phyloP scores from a whole-genome alignment of 75 land plant species.

The Sequoia sempervirens region DNA sequence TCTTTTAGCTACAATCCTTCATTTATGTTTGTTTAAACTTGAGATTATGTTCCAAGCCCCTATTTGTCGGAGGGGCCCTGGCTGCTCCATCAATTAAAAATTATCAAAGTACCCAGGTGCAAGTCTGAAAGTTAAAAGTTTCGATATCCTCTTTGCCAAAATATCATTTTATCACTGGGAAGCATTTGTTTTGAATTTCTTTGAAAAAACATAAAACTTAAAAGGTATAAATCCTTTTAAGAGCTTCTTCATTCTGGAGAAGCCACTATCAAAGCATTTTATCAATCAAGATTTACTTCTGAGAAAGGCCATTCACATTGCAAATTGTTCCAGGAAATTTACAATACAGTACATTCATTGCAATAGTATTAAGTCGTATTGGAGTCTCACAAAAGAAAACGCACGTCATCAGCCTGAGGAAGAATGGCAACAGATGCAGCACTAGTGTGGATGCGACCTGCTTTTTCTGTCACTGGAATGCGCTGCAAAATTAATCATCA shows the following conservation, averaged over 20 bases:
- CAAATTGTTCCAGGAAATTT: not conserved
- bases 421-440: conserved; percentile 97
- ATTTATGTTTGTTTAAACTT: not conserved
- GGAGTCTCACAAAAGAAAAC: not conserved
- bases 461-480: conserved; percentile 91
- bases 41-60: not conserved
- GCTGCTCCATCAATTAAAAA: not conserved
- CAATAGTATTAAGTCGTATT: not conserved
- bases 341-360: not conserved
- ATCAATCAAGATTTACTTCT: not conserved
- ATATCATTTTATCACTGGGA: not conserved
- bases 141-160: not conserved
- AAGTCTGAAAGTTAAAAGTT: not conserved
- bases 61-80: not conserved
- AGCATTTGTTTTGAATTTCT: not conserved
- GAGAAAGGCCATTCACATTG: not conserved
- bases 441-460: conserved; percentile 96
- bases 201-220: not conserved
- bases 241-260: not conserved
- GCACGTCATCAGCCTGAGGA: conserved; percentile 97
- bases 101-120: not conserved
- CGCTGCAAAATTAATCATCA: conserved; percentile 52
- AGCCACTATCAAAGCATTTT: not conserved
- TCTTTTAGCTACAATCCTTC: not conserved
- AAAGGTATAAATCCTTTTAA: not conserved